A percentile compares a stretch with the other conserved stretches of the same genome.
These are phyloP conservation scores for Radiomyces spectabilis DNA, from an alignment of 192 early-diverging fungal species.

Conservation along the genomic window DNA sequence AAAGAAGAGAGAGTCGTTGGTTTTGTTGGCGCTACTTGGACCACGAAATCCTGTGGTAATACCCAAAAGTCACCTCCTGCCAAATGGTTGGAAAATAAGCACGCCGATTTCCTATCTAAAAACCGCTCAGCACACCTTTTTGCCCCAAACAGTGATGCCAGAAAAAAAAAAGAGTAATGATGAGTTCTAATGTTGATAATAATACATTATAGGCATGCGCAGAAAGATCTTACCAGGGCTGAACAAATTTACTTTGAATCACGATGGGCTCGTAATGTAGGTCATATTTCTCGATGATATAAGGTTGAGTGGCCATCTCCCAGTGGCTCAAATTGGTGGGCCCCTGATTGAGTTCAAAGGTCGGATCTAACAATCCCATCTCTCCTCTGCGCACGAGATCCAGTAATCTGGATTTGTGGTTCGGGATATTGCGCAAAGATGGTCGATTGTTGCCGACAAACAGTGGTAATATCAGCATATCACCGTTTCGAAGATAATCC, in stretches of 20 bases:
- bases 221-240: constrained; percentile 25
- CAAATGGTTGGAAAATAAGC: constrained; percentile 42
- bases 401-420: constrained; percentile 30
- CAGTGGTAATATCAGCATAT: constrained; percentile 44
- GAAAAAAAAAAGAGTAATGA: background rate
- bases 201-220: background rate
- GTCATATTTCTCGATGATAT: constrained; percentile 45
- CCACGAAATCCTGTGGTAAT: constrained; percentile 38
- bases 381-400: constrained; percentile 16
- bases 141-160: too few species aligned
- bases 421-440: constrained; percentile 21
- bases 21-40: constrained; percentile 17
- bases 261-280: constrained; percentile 52
- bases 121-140: constrained; percentile 55
- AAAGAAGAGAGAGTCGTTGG: constrained; percentile 27
- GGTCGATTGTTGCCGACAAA: constrained; percentile 21
- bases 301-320: constrained; percentile 30
- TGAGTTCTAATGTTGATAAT: background rate
- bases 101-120: constrained; percentile 46
- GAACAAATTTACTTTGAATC: constrained; percentile 35
- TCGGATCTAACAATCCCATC: constrained; percentile 37
- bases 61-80: constrained; percentile 50
- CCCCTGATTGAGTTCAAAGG: constrained; percentile 43
- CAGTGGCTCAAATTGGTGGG: constrained; percentile 41
- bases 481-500: constrained; percentile 29